A percentile compares a stretch with the other conserved stretches of the same genome.
Evolutionary conservation across 805 yeast species (phyloP).

Genomic region (Peterozyma toletana): DNA sequence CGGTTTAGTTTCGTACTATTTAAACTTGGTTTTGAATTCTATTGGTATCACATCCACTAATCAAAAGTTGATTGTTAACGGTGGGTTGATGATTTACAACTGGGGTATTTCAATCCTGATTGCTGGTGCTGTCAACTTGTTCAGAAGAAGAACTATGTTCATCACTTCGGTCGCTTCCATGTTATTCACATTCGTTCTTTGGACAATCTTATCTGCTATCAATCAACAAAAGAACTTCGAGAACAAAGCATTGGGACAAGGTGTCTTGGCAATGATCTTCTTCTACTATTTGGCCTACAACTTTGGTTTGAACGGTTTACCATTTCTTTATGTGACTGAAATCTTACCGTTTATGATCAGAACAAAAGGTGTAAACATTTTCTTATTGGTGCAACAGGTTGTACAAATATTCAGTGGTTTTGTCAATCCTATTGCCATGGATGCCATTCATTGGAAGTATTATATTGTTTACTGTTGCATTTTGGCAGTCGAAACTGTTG

Average conservation of each 20-base stretch:
- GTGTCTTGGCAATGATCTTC: slow-evolving; percentile 46
- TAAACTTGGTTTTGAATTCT: slow-evolving; percentile 40
- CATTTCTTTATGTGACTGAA: slow-evolving; percentile 39
- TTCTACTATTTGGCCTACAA: slow-evolving; percentile 34
- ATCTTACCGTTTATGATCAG: slow-evolving; percentile 20
- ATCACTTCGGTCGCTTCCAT: slow-evolving; percentile 27
- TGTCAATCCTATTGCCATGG: slow-evolving; percentile 29
- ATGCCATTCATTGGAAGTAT: slow-evolving; percentile 26
- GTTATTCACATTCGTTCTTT: slow-evolving; percentile 29
- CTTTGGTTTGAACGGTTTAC: slow-evolving; percentile 36
- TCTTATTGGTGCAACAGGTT: slow-evolving; percentile 14
- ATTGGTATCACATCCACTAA: slow-evolving; percentile 43
- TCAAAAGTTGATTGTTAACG: slow-evolving; percentile 41
- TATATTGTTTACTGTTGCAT: slow-evolving; percentile 27
- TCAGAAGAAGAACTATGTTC: slow-evolving; percentile 31
- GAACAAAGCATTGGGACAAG: slow-evolving; percentile 32
- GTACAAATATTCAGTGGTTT: slow-evolving; percentile 24
- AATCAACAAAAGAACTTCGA: slow-evolving; percentile 33
- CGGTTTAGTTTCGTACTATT: slow-evolving; percentile 39
- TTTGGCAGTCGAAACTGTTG: slow-evolving; percentile 18
- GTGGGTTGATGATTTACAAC: slow-evolving; percentile 41
- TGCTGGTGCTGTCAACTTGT: slow-evolving; percentile 18
- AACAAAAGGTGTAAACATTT: slow-evolving; percentile 16
- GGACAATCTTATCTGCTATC: slow-evolving; percentile 40
- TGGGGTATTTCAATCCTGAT: slow-evolving; percentile 25